A percentile compares a stretch with the other conserved stretches of the same genome.
Conservation (phyloP, 2,329 filamentous ascomycete genomes). For the Neonectria magnoliae region DNA sequence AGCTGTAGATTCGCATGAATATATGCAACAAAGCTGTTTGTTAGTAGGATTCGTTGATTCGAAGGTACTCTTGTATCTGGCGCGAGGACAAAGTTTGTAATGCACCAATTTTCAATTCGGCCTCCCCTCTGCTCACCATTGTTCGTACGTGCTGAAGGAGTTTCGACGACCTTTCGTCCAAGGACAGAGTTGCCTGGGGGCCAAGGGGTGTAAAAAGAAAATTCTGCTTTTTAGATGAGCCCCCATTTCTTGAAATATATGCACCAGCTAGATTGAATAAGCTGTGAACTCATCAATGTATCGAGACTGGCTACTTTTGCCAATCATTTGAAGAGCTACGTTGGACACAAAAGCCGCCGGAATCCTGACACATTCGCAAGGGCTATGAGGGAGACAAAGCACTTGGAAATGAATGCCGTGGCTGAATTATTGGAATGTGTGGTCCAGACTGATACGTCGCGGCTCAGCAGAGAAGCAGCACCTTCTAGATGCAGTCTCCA, state of each 20-base stretch:
- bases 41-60: conserved; percentile 8
- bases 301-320: not conserved
- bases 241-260: conserved; percentile 6
- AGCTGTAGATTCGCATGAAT: not conserved
- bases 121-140: not conserved
- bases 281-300: conserved; percentile 12
- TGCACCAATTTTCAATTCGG: not conserved
- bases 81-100: not conserved
- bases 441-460: not conserved
- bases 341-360: not conserved
- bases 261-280: not conserved
- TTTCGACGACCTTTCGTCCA: not conserved
- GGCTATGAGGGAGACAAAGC: conserved; percentile 13
- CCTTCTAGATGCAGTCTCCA: conserved; percentile 17
- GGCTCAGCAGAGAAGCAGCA: not conserved
- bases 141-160: not conserved
- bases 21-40: conserved; percentile 7
- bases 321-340: not conserved
- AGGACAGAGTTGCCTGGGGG: fast-evolving
- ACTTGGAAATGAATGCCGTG: conserved; percentile 3
- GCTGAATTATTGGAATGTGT: not conserved
- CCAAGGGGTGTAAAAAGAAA: not conserved
- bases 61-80: not conserved
- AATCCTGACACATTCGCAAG: conserved; percentile 7
- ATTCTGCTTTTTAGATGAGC: not conserved